Percentiles rank a stretch among this genome's conserved stretches.
These are phyloP conservation scores for Willaertia magna DNA, from an alignment of 208 protist genomes.

Conservation along the genomic window DNA sequence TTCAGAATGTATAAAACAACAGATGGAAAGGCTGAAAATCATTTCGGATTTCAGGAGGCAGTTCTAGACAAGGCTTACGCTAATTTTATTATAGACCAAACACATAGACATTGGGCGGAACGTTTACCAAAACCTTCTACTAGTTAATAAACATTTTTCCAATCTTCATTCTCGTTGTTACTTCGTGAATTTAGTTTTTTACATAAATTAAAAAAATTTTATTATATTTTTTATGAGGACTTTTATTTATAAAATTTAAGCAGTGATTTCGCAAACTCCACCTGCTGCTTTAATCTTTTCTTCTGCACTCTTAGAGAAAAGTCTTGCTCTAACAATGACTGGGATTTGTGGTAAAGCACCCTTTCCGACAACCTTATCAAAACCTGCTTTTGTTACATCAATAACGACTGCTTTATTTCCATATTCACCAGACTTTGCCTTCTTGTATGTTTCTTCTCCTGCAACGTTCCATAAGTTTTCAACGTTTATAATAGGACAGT, in stretches of 20 bases:
- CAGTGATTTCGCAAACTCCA: conserved; percentile 90
- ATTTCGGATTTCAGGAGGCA: conserved; percentile 53
- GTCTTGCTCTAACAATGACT: conserved; percentile 98
- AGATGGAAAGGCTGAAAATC: conserved; percentile 69
- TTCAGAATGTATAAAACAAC: conserved; percentile 77
- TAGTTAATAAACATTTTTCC: too few relatives aligned
- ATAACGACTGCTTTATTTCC: conserved; percentile 88
- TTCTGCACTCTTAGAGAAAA: conserved; percentile 95
- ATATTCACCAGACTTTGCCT: conserved; percentile 53
- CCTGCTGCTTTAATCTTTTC: conserved; percentile 98
- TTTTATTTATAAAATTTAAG: conserved; percentile 71
- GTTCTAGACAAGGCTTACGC: not conserved
- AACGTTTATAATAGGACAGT: conserved; percentile 94
- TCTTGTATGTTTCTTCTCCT: conserved; percentile 55
- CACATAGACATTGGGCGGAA: not conserved
- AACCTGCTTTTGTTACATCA: conserved; percentile 87
- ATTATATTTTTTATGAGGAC: too few relatives aligned
- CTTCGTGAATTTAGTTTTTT: too few relatives aligned
- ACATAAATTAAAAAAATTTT: too few relatives aligned
- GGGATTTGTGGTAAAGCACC: conserved; percentile 90
- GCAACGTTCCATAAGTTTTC: conserved; percentile 96
- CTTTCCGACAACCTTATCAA: conserved; percentile 98
- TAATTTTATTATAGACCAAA: not conserved
- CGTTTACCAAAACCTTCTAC: too few relatives aligned
- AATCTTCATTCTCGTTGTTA: too few relatives aligned